These are phyloP conservation scores for Candida yuanshanica DNA, from an alignment of 805 yeast species.

Conservation along the genomic window DNA sequence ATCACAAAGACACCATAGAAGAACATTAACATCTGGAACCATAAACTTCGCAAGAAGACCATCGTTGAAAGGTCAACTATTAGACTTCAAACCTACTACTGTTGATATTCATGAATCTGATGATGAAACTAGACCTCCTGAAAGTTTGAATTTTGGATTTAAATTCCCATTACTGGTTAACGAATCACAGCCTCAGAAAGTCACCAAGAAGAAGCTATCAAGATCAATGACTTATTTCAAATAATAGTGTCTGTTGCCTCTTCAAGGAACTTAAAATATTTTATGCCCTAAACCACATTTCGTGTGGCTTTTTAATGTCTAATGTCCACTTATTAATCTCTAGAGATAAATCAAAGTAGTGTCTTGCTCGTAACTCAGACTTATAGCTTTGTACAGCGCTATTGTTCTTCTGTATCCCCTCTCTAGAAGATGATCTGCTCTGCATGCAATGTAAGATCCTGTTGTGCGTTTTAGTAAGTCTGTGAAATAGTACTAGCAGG, in stretches of 20 bases:
- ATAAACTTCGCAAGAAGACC: constrained; percentile 17
- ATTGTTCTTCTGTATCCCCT: too few relatives aligned
- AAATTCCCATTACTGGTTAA: constrained; percentile 17
- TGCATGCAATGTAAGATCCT: too few relatives aligned
- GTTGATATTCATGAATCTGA: constrained; percentile 3
- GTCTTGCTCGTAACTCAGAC: too few relatives aligned
- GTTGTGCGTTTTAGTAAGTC: too few relatives aligned
- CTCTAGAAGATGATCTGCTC: too few relatives aligned
- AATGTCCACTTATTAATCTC: neutral
- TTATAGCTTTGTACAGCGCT: too few relatives aligned
- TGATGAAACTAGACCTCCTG: constrained; percentile 21
- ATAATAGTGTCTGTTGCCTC: neutral
- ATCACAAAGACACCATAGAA: constrained; percentile 14
- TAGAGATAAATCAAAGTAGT: too few relatives aligned
- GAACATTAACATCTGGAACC: constrained; percentile 19
- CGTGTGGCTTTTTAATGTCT: neutral
- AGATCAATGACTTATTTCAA: neutral
- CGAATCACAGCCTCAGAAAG: neutral
- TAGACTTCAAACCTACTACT: constrained; percentile 14
- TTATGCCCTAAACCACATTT: too few relatives aligned
- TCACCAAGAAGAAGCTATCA: neutral
- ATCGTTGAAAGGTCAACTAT: constrained; percentile 13
- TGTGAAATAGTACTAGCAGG: too few relatives aligned
- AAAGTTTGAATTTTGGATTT: constrained; percentile 21
- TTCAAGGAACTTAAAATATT: neutral